These are phyloP conservation scores for Boletellus deceptivus DNA, from an alignment of 1,284 basidiomycete species.

Conservation along the genomic window DNA sequence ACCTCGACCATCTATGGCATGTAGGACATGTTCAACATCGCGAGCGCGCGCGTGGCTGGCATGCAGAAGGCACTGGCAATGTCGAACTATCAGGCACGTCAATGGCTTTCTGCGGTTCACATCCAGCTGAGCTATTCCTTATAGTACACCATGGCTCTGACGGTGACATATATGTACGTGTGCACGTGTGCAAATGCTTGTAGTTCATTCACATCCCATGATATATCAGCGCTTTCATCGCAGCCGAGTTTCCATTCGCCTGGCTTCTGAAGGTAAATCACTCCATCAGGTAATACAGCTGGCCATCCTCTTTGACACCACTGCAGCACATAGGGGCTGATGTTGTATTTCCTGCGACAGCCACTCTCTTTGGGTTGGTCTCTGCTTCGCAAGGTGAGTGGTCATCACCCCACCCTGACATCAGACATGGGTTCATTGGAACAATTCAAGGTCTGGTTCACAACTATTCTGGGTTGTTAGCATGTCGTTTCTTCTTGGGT, in stretches of 20 bases:
- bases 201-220: constrained; percentile 1
- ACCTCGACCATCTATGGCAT: not conserved
- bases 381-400: constrained; percentile 52
- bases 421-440: constrained; percentile 5
- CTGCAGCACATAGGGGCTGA: constrained; percentile 55
- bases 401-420: not conserved
- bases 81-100: constrained; percentile 43
- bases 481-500: constrained; percentile 65
- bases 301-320: not conserved
- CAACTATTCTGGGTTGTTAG: constrained; percentile 52
- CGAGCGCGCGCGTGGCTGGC: constrained; percentile 61
- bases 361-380: constrained; percentile 48
- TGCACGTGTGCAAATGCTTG: not conserved
- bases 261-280: constrained; percentile 49
- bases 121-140: not conserved
- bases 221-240: constrained; percentile 49
- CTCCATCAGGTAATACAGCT: not conserved
- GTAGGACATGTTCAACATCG: constrained; percentile 47
- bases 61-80: constrained; percentile 52
- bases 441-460: constrained; percentile 46
- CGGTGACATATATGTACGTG: constrained; percentile 49
- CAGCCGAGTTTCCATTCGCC: constrained; percentile 57
- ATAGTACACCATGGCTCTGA: constrained; percentile 50
- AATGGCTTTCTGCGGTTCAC: not conserved
- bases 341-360: constrained; percentile 52